phyloP scores from a whole-genome alignment of 768 basidiomycete species.

The Kwoniella sp. region DNA sequence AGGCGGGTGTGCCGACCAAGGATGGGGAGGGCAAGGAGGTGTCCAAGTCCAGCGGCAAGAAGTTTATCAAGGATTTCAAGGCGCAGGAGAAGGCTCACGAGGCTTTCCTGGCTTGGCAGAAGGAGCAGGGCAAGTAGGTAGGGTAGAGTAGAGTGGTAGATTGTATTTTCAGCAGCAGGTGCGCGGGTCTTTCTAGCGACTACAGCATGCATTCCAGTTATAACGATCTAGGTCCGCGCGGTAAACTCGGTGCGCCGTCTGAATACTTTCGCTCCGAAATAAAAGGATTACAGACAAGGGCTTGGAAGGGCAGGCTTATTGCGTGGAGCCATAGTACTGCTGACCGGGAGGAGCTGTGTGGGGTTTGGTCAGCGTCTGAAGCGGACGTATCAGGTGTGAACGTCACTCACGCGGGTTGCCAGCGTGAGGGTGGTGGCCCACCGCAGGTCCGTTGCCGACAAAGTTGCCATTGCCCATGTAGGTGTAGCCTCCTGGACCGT shows the following conservation, averaged over 20 bases:
- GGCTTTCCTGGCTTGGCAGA: constrained; percentile 56
- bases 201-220: too few species aligned
- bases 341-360: too few species aligned
- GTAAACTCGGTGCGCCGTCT: too few species aligned
- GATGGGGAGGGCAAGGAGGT: constrained; percentile 79
- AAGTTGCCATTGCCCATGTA: constrained; percentile 47
- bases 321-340: too few species aligned
- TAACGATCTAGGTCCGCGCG: too few species aligned
- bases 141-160: background rate
- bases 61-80: constrained; percentile 66
- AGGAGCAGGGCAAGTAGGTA: constrained; percentile 4
- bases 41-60: constrained; percentile 75
- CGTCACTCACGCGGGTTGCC: constrained; percentile 11
- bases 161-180: too few species aligned
- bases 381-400: too few species aligned
- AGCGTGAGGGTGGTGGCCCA: background rate
- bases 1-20: constrained; percentile 75
- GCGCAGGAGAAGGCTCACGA: constrained; percentile 74
- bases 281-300: too few species aligned
- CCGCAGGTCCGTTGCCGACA: constrained; percentile 19
- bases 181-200: too few species aligned
- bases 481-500: constrained; percentile 35
- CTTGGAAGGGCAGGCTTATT: too few species aligned
- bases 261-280: too few species aligned
- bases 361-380: too few species aligned